A percentile compares a stretch with the other conserved stretches of the same genome.
Evolutionary conservation across 768 basidiomycete species (phyloP).

Genomic region (Kwoniella heveanensis): DNA sequence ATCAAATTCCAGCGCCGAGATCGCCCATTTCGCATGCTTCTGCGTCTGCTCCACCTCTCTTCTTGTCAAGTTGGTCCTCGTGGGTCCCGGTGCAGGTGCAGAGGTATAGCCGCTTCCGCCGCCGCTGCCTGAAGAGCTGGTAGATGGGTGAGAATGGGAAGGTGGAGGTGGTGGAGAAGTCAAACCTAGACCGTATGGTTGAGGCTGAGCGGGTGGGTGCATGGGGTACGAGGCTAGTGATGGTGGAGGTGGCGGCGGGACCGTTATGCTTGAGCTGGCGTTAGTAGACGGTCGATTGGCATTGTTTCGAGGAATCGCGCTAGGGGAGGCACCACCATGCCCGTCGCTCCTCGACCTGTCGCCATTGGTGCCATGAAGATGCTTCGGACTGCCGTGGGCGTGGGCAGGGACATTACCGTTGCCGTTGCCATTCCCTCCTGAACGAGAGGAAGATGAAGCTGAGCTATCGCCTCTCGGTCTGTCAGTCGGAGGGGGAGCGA

Average conservation of each 20-base stretch:
- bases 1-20: conserved; percentile 94
- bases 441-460: conserved; percentile 12
- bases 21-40: conserved; percentile 89
- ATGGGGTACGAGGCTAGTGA: conserved; percentile 41
- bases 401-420: neutral
- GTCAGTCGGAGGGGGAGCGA: conserved; percentile 10
- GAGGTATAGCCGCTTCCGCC: neutral
- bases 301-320: conserved; percentile 3
- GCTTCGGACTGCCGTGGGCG: neutral
- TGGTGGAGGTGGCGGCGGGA: conserved; percentile 43
- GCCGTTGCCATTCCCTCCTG: conserved; percentile 4
- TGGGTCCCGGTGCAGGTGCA: conserved; percentile 12
- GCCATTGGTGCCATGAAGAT: neutral
- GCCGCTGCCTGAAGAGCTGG: conserved; percentile 5
- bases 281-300: conserved; percentile 21
- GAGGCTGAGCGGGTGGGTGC: conserved; percentile 27
- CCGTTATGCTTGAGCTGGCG: conserved; percentile 19
- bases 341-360: neutral
- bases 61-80: conserved; percentile 29
- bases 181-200: conserved; percentile 34
- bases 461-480: conserved; percentile 29
- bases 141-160: conserved; percentile 2
- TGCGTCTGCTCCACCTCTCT: conserved; percentile 72
- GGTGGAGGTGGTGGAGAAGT: conserved; percentile 36
- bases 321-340: conserved; percentile 4